Percentiles rank a stretch among this genome's conserved stretches.
phyloP scores from a whole-genome alignment of 2,329 filamentous ascomycete genomes.

The Calonectria pauciramosa region DNA sequence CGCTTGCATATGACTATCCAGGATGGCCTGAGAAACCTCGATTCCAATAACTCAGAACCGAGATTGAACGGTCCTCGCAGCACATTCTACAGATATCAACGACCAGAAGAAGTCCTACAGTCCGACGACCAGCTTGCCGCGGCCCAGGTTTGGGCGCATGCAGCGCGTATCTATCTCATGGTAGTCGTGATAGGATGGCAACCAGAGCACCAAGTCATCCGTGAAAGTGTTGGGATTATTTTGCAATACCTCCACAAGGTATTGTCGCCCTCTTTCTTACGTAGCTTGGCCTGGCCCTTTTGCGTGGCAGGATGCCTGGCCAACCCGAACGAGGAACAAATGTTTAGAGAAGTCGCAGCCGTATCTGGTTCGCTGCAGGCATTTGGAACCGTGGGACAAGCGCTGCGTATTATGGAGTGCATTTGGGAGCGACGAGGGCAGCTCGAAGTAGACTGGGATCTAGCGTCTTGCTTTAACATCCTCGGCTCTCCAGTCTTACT shows the following conservation, averaged over 20 bases:
- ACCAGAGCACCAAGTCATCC: background rate
- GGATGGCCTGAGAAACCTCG: background rate
- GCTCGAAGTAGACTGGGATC: conserved; percentile 21
- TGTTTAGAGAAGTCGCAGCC: background rate
- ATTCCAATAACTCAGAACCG: background rate
- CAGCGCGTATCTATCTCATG: background rate
- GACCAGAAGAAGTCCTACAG: background rate
- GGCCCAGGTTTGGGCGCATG: conserved; percentile 18
- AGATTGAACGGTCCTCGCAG: background rate
- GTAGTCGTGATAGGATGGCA: conserved; percentile 23
- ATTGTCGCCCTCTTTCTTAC: background rate
- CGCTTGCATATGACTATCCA: background rate
- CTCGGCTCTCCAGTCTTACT: background rate
- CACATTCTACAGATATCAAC: background rate
- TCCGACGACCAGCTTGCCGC: background rate
- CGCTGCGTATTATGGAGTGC: conserved; percentile 1
- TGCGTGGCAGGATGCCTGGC: conserved; percentile 25
- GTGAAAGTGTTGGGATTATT: background rate
- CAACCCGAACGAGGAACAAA: background rate
- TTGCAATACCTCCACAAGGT: background rate
- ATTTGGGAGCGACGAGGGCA: conserved; percentile 13
- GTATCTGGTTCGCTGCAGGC: background rate
- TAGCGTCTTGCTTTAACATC: conserved; percentile 52
- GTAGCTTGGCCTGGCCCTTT: conserved; percentile 22
- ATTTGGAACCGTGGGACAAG: conserved; percentile 14